Evolutionary conservation across 2,329 filamentous ascomycete genomes (phyloP), one percentile per base, ranked within the genome.

Genomic region (Neonectria magnoliae): DNA sequence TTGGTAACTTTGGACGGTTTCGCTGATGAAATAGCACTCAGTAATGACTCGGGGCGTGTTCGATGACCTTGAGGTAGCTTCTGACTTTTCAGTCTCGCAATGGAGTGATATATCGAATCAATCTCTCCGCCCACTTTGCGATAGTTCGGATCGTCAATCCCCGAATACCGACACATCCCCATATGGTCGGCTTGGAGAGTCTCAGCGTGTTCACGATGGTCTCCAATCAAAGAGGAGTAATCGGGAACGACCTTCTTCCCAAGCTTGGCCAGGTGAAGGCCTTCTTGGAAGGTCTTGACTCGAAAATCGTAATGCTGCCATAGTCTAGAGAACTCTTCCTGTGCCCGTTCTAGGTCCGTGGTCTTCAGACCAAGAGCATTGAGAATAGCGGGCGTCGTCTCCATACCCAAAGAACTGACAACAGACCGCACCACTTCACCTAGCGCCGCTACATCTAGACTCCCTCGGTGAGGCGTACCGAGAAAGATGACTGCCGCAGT

Each of bases 391-490:
- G 55, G 33, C 6, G 36, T 44, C 59, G 51, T 66, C 16, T 51
- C 69, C 29, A 55, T 62, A 7, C 70, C 60, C 2, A 70, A 7
- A 14, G 71, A 36, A 11, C 64, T 68, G 0, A 78, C 65, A 0
- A 78, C 6, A 0, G 64, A 60, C 7, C 64, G 22, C 2, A 54
- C 64, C 54, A 31, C 33, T 13, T 68, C 60, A 0, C 66, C 68
- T 3, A 47, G 69, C 1, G 20, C 67, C 51, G 48, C 72, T 50
- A 25, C 71, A 69, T 59, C 76, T 65, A 4, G 74, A 56, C 31
- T 66, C 1, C 59, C 78, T 69, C 68, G 59, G 53, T 80, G 78
- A 0, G 78, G 78, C 0, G 77, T 79, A 0, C 78, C 78, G 11
- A 80, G 74, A 36, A 81, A 80, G 0, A 80, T 41, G 2, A 79